These are phyloP conservation scores for Diplodia sapinea DNA, from an alignment of 2,329 filamentous ascomycete genomes.

Conservation along the genomic window DNA sequence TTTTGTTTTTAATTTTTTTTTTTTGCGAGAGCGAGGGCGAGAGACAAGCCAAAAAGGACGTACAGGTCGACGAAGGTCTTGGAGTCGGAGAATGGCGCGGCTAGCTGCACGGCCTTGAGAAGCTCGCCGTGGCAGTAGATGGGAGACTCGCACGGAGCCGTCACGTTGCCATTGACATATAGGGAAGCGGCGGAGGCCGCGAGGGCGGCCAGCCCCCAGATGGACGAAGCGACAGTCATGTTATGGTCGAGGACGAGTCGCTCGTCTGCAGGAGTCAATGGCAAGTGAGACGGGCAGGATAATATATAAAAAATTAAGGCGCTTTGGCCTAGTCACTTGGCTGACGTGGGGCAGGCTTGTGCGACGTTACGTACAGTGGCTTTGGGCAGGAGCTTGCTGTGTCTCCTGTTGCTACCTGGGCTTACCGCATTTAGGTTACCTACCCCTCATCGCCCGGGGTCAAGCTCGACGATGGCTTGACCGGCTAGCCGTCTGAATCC, in stretches of 20 bases:
- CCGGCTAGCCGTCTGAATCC: background rate
- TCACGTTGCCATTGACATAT: conserved; percentile 65
- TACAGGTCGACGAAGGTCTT: conserved; percentile 70
- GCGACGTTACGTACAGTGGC: conserved; percentile 16
- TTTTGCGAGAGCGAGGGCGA: no score
- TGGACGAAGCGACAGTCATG: background rate
- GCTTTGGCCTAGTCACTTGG: background rate
- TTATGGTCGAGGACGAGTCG: background rate
- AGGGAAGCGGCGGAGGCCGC: conserved; percentile 47
- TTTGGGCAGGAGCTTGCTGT: background rate
- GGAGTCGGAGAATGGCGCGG: conserved; percentile 68
- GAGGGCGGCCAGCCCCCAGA: background rate
- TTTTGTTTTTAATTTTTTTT: no score
- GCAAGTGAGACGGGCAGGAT: background rate
- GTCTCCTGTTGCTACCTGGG: no score
- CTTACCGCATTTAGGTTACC: background rate
- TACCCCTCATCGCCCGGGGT: background rate
- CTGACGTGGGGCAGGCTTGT: conserved; percentile 19
- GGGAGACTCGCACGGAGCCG: conserved; percentile 70
- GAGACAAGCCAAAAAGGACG: background rate
- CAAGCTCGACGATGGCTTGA: background rate
- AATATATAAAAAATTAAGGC: background rate
- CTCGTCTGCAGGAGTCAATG: background rate
- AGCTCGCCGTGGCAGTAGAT: conserved; percentile 72
- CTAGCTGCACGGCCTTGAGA: conserved; percentile 66